Conservation (phyloP, 306 rosid genomes). For the Begonia peltatifolia region DNA sequence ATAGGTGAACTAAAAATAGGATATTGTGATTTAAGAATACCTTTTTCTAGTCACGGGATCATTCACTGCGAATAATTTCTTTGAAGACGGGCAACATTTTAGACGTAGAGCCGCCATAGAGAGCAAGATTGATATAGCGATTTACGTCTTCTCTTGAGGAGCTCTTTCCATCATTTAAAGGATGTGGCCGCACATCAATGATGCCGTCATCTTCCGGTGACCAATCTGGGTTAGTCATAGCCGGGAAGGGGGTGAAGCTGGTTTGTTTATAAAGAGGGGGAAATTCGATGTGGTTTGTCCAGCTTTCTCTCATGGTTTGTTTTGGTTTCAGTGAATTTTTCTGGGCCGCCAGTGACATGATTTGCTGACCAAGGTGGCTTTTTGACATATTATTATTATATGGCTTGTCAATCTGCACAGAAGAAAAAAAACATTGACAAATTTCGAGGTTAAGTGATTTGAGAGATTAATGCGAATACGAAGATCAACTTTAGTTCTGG, state of each 20-base stretch:
- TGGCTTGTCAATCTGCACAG: slow-evolving; percentile 11
- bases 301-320: slow-evolving; percentile 2
- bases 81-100: slow-evolving; percentile 26
- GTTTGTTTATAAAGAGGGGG: slow-evolving; percentile 9
- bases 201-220: slow-evolving; percentile 65
- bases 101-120: slow-evolving; percentile 14
- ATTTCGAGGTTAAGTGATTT: neutral
- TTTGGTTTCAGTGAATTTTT: slow-evolving; percentile 8
- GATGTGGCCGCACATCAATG: slow-evolving; percentile 22
- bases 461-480: neutral
- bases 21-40: too few species aligned
- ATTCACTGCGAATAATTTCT: slow-evolving; percentile 7
- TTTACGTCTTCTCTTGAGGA: slow-evolving; percentile 32
- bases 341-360: slow-evolving; percentile 9
- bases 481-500: too few species aligned
- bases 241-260: slow-evolving; percentile 1
- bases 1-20: too few species aligned
- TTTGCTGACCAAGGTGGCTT: slow-evolving; percentile 14
- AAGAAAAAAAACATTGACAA: neutral
- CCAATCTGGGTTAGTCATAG: slow-evolving; percentile 26
- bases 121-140: slow-evolving; percentile 16
- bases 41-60: too few species aligned
- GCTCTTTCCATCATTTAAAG: slow-evolving; percentile 12
- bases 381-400: slow-evolving; percentile 11
- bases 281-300: slow-evolving; percentile 10